Evolutionary conservation across 225 moss, liverwort and hornwort genomes (phyloP).

Genomic region (Pseudoscleropodium purum): DNA sequence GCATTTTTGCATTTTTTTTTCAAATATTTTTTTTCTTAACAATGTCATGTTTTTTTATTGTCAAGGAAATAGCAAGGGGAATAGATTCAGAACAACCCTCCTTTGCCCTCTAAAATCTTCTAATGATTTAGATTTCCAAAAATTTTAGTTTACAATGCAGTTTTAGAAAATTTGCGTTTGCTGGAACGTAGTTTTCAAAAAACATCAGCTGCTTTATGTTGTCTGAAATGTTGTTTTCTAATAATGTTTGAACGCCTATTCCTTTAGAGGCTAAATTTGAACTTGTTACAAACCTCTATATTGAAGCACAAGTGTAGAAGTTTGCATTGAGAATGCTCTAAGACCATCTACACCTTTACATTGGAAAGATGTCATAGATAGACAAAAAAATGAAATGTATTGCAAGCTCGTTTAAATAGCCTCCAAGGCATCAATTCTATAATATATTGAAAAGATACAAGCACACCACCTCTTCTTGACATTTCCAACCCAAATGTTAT

Average conservation of each 20-base stretch:
- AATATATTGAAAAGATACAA: not conserved
- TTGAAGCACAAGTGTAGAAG: not conserved
- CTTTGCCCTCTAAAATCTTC: too few relatives aligned
- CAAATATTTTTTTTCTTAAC: too few relatives aligned
- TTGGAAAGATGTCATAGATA: not conserved
- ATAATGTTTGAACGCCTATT: not conserved
- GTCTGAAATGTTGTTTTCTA: too few relatives aligned
- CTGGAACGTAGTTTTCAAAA: too few relatives aligned
- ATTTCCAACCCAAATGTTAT: fast-evolving
- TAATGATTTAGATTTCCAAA: too few relatives aligned
- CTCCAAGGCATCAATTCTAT: not conserved
- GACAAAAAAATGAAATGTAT: not conserved
- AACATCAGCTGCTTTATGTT: too few relatives aligned
- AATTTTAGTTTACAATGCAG: too few relatives aligned
- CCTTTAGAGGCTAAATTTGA: not conserved
- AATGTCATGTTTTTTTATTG: too few relatives aligned
- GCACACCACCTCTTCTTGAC: fast-evolving
- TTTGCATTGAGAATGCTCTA: not conserved
- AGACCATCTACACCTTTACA: not conserved
- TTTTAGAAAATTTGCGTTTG: too few relatives aligned
- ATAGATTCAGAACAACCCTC: too few relatives aligned
- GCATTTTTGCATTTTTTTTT: too few relatives aligned
- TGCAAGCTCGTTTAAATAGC: not conserved
- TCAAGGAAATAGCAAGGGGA: too few relatives aligned
- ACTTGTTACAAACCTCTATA: not conserved